Evolutionary conservation across 2,329 filamentous ascomycete genomes (phyloP).

Genomic region (Pestalotiopsis fici): DNA sequence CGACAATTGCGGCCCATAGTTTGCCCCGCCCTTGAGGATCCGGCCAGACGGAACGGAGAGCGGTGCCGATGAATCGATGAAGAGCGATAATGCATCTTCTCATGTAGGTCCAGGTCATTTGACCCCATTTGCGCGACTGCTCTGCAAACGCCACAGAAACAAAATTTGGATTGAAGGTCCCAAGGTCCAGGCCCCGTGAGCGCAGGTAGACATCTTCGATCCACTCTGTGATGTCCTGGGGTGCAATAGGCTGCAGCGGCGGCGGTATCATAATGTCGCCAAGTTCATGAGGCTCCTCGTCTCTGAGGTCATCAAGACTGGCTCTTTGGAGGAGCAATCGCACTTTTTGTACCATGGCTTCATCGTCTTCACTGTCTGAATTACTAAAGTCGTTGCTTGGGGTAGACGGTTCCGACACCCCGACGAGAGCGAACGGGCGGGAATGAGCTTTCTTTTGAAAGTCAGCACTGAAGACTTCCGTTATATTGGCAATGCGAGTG

Average conservation of each 20-base stretch:
- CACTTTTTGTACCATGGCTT: background rate
- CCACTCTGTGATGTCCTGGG: conserved; percentile 20
- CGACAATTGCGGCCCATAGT: conserved; percentile 21
- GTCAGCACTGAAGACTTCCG: conserved; percentile 13
- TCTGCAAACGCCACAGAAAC: conserved; percentile 24
- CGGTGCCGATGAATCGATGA: conserved; percentile 26
- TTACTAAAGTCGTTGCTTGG: background rate
- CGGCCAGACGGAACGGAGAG: conserved; percentile 19
- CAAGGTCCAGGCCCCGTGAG: conserved; percentile 26
- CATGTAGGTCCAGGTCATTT: conserved; percentile 25
- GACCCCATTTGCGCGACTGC: conserved; percentile 31
- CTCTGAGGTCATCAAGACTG: background rate
- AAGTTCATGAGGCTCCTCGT: conserved; percentile 9
- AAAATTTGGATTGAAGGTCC: conserved; percentile 18
- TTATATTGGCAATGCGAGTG: conserved; percentile 19
- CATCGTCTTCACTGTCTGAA: background rate
- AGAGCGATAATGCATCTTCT: conserved; percentile 26
- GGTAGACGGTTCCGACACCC: background rate
- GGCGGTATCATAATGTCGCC: conserved; percentile 1
- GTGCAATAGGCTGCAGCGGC: background rate
- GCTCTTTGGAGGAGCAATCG: background rate
- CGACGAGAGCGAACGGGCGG: conserved; percentile 12
- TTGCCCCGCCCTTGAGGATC: conserved; percentile 17
- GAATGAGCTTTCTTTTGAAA: conserved; percentile 15
- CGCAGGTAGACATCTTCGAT: conserved; percentile 19